Evolutionary conservation across 805 yeast genomes (phyloP).

Genomic region (Saccharomyces jurei): DNA sequence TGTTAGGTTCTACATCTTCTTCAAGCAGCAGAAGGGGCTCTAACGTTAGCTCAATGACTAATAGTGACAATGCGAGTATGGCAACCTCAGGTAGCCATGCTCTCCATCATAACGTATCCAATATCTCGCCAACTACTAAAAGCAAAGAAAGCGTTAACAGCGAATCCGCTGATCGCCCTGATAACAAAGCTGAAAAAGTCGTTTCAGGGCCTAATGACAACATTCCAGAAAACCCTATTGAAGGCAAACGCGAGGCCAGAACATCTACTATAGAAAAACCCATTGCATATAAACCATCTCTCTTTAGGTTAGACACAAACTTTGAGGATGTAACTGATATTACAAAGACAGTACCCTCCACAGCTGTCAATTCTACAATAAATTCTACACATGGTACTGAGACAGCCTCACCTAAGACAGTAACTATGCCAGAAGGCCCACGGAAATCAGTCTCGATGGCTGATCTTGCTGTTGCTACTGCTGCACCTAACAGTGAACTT

Average conservation of each 20-base stretch:
- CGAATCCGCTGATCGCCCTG: neutral
- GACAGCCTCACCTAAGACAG: neutral
- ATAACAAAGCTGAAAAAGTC: neutral
- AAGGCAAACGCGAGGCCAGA: neutral
- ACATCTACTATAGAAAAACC: neutral
- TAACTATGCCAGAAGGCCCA: slow-evolving; percentile 1
- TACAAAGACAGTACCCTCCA: slow-evolving; percentile 8
- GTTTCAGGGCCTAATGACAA: neutral
- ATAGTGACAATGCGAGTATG: slow-evolving; percentile 3
- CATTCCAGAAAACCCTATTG: neutral
- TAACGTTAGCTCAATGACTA: neutral
- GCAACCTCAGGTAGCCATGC: slow-evolving; percentile 2
- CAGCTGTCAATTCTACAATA: neutral
- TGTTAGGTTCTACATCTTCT: neutral
- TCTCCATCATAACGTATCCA: neutral
- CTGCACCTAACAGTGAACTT: neutral
- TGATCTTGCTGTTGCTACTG: slow-evolving; percentile 7
- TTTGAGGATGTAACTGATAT: slow-evolving; percentile 23
- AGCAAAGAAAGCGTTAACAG: neutral
- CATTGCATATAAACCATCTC: slow-evolving; percentile 1
- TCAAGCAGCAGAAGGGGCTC: slow-evolving; percentile 11
- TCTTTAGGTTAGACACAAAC: slow-evolving; percentile 24
- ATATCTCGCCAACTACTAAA: neutral
- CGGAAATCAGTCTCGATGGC: slow-evolving; percentile 12
- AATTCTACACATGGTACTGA: neutral